Percentiles rank a stretch among this genome's conserved stretches.
These are phyloP conservation scores for Decorospora gaudefroyi DNA, from an alignment of 2,329 filamentous ascomycete genomes.

Conservation along the genomic window DNA sequence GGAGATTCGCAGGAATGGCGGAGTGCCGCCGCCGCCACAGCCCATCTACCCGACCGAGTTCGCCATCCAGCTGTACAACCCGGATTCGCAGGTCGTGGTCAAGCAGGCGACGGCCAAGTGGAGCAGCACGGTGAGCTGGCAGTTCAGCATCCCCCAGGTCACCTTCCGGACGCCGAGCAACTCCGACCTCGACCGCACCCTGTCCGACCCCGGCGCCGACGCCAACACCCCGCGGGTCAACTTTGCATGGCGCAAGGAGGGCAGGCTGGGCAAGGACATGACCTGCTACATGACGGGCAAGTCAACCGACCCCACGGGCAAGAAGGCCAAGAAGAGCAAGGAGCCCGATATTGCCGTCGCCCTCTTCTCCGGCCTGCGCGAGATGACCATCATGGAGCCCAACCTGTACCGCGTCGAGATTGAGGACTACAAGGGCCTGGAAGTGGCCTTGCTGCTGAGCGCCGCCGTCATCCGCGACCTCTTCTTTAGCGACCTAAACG, in stretches of 20 bases:
- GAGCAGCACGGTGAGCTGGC: slow-evolving; percentile 80
- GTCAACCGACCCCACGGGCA: slow-evolving; percentile 66
- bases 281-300: slow-evolving; percentile 85
- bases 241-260: slow-evolving; percentile 89
- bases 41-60: slow-evolving; percentile 79
- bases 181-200: slow-evolving; percentile 76
- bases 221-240: slow-evolving; percentile 69
- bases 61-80: slow-evolving; percentile 88
- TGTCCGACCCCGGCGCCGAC: slow-evolving; percentile 62
- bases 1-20: slow-evolving; percentile 72
- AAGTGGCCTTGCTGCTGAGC: slow-evolving; percentile 72
- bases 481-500: slow-evolving; percentile 66
- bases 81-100: slow-evolving; percentile 78
- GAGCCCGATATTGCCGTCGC: slow-evolving; percentile 97
- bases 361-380: slow-evolving; percentile 71
- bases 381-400: slow-evolving; percentile 89
- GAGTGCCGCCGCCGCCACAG: slow-evolving; percentile 66
- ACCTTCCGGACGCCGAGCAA: slow-evolving; percentile 80
- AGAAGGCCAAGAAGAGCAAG: slow-evolving; percentile 69
- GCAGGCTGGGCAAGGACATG: slow-evolving; percentile 82
- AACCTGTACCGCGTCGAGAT: slow-evolving; percentile 89
- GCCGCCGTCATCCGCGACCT: slow-evolving; percentile 66
- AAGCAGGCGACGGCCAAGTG: slow-evolving; percentile 74
- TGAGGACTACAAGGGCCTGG: slow-evolving; percentile 90
- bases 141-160: slow-evolving; percentile 87